phyloP scores from a whole-genome alignment of 345 rosid genomes.

The Cardamine chenopodiifolia region DNA sequence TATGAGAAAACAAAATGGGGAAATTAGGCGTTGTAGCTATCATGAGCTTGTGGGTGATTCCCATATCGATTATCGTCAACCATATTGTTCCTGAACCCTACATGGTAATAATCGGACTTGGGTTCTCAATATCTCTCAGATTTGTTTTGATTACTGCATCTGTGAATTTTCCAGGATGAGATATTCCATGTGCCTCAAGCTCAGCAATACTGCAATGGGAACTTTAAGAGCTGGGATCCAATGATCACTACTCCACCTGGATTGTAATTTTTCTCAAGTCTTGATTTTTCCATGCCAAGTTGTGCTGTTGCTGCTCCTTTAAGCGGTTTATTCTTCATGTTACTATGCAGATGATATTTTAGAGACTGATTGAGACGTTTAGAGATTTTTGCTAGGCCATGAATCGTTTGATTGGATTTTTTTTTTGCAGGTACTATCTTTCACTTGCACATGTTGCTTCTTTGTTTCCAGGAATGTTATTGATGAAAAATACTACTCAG shows the following conservation, averaged over 20 bases:
- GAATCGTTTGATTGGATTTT: too few relatives aligned
- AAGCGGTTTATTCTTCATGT: neutral
- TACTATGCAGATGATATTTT: neutral
- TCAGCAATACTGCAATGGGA: conserved; percentile 75
- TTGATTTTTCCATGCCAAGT: neutral
- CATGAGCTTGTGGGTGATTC: conserved; percentile 79
- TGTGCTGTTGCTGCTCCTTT: conserved; percentile 2
- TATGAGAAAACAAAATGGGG: conserved; percentile 58
- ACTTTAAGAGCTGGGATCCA: conserved; percentile 92
- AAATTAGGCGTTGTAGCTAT: conserved; percentile 60
- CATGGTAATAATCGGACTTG: conserved; percentile 56
- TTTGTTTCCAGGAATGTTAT: conserved; percentile 68
- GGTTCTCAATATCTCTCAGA: neutral
- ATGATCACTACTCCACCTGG: conserved; percentile 99
- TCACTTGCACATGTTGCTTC: conserved; percentile 75
- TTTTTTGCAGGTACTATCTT: conserved; percentile 76
- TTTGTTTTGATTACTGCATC: neutral
- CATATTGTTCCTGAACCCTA: conserved; percentile 75
- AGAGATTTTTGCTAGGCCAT: neutral
- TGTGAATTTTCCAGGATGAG: conserved; percentile 70
- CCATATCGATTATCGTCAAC: conserved; percentile 68
- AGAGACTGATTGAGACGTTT: neutral
- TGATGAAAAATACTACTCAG: conserved; percentile 33
- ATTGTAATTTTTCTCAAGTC: conserved; percentile 51
- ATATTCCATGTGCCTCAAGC: conserved; percentile 93